A percentile compares a stretch with the other conserved stretches of the same genome.
Conservation (phyloP, 495 filamentous ascomycete genomes). For the Penicillium ucsense region DNA sequence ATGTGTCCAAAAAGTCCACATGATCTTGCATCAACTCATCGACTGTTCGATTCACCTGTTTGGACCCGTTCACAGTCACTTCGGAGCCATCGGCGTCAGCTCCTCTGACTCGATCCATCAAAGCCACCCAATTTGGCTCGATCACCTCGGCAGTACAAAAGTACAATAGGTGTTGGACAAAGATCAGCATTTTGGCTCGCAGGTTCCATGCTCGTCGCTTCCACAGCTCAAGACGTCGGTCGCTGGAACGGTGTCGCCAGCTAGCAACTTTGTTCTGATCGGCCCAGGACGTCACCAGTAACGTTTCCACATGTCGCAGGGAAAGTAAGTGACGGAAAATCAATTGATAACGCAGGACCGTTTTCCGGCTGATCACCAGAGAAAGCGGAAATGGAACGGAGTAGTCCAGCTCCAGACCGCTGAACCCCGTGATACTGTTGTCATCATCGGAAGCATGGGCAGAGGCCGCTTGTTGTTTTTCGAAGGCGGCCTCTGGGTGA, state of each 20-base stretch:
- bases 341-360: conserved; percentile 87
- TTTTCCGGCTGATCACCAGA: conserved; percentile 91
- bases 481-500: conserved; percentile 44
- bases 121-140: conserved; percentile 89
- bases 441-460: conserved; percentile 54
- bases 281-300: conserved; percentile 77
- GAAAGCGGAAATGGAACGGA: conserved; percentile 93
- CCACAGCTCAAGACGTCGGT: conserved; percentile 74
- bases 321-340: conserved; percentile 89
- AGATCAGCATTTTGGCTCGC: conserved; percentile 87
- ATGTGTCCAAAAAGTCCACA: conserved; percentile 95
- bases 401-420: conserved; percentile 88
- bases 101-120: conserved; percentile 74
- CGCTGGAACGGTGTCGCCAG: conserved; percentile 73
- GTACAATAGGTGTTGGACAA: conserved; percentile 91
- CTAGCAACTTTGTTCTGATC: conserved; percentile 75
- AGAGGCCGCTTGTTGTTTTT: conserved; percentile 44
- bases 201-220: conserved; percentile 89
- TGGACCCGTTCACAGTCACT: conserved; percentile 35
- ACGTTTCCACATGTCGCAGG: conserved; percentile 76
- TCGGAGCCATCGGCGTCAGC: conserved; percentile 46
- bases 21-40: conserved; percentile 99
- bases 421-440: conserved; percentile 79
- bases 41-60: conserved; percentile 68
- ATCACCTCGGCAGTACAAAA: conserved; percentile 96